A percentile compares a stretch with the other conserved stretches of the same genome.
Evolutionary conservation across 2,329 filamentous ascomycete genomes (phyloP).

Genomic region (Tolypocladium guangdongense): DNA sequence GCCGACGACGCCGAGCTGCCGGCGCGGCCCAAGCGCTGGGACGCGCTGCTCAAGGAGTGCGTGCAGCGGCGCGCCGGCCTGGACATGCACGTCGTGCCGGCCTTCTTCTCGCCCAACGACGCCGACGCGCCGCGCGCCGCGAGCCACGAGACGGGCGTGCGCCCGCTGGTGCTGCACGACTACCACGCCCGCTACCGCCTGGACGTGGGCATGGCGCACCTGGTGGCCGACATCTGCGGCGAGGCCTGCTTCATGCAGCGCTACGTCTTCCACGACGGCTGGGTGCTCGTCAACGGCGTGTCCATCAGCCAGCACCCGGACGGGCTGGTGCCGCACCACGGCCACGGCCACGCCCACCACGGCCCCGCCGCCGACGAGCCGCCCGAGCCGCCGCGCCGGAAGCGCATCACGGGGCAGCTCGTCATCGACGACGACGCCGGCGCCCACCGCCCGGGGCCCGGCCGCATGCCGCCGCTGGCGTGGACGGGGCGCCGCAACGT

Average conservation of each 20-base stretch:
- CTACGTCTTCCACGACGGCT: slow-evolving; percentile 32
- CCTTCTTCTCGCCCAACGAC: slow-evolving; percentile 26
- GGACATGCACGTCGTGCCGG: slow-evolving; percentile 30
- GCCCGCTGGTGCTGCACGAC: slow-evolving; percentile 30
- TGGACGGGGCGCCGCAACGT: slow-evolving; percentile 25
- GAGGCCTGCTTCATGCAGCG: slow-evolving; percentile 36
- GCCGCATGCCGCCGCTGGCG: slow-evolving; percentile 12
- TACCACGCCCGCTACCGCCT: slow-evolving; percentile 26
- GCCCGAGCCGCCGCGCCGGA: slow-evolving; percentile 4
- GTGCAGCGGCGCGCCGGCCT: slow-evolving; percentile 21
- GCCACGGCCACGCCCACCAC: not conserved
- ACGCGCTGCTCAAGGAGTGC: slow-evolving; percentile 29
- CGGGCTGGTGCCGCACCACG: slow-evolving; percentile 13
- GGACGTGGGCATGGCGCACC: slow-evolving; percentile 28
- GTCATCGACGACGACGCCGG: slow-evolving; percentile 18
- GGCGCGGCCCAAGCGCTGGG: slow-evolving; percentile 24
- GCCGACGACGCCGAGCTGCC: slow-evolving; percentile 5
- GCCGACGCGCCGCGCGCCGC: slow-evolving; percentile 14
- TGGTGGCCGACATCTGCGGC: slow-evolving; percentile 30
- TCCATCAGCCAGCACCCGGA: slow-evolving; percentile 31
- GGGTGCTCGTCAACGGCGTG: slow-evolving; percentile 36
- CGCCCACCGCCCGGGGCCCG: slow-evolving; percentile 10
- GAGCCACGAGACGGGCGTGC: slow-evolving; percentile 27
- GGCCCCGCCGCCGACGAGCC: not conserved
- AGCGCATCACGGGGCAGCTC: slow-evolving; percentile 15